Evolutionary conservation across 2,329 filamentous ascomycete genomes (phyloP), one percentile per base, ranked within the genome.

Genomic region (Phialemoniopsis sp.): DNA sequence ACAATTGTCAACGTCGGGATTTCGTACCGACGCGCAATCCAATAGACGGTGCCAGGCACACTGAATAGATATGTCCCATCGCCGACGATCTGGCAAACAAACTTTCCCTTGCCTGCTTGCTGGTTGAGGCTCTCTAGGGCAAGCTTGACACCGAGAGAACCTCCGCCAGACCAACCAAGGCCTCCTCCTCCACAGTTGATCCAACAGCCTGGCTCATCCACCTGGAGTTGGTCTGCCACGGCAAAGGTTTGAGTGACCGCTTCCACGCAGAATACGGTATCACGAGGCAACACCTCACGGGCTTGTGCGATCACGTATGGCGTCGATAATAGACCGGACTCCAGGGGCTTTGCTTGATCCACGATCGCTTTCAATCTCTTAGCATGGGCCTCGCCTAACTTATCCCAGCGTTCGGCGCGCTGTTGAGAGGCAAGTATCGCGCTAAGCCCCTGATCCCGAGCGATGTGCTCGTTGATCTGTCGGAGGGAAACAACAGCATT

Each of bases 101-200:
- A 72, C 45, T 65, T 67, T 13, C 47, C 47, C 10, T 26, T 26
- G 6, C 21, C 21, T 26, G 21, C 21, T 26, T 10, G 6, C 6
- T 10, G 6, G 21, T 6, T 10, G 10, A 26, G 21, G 6, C 21
- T 6, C 36, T 64, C 60, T 1, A 57, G 77, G 0, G 85, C 87
- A 8, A 91, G 72, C 56, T 90, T 89, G 53, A 90, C 82, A 3
- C 87, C 87, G 3, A 91, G 59, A 0, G 84, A 82, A 38, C 68
- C 87, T 13, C 87, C 87, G 12, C 87, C 87, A 12, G 80, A 86
- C 87, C 87, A 91, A 2, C 87, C 87, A 0, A 91, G 77, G 3
- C 87, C 87, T 13, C 85, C 87, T 1, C 84, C 87, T 2, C 87
- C 87, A 55, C 86, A 90, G 57, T 89, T 90, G 52, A 91, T 79